phyloP scores from a whole-genome alignment of 2,329 filamentous ascomycete genomes.

The Diplodia sapinea region DNA sequence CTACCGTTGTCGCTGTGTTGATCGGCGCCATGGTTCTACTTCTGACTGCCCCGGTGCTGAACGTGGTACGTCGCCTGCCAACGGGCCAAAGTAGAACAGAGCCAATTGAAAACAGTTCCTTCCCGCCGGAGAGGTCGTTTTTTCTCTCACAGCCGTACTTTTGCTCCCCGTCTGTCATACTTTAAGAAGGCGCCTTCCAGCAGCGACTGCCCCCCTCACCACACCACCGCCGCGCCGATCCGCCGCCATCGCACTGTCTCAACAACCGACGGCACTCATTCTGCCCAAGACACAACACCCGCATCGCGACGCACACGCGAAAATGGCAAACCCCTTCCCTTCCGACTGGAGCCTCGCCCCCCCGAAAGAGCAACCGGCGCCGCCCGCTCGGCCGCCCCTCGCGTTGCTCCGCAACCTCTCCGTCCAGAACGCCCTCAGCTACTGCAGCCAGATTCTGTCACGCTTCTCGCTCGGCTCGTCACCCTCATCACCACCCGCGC shows the following conservation, averaged over 20 bases:
- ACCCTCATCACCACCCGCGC: background rate
- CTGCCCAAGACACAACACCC: background rate
- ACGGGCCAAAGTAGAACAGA: background rate
- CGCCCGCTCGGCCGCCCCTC: background rate
- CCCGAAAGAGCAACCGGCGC: background rate
- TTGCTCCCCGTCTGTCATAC: constrained; percentile 3
- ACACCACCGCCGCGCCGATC: background rate
- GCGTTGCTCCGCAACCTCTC: background rate
- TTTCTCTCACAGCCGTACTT: background rate
- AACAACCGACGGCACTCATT: background rate
- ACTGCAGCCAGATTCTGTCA: background rate
- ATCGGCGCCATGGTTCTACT: background rate
- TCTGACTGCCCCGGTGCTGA: background rate
- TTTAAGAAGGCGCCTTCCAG: background rate
- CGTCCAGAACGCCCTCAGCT: background rate
- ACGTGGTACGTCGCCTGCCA: constrained; percentile 11
- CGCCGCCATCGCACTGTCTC: background rate
- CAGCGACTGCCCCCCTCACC: background rate
- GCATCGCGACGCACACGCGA: background rate
- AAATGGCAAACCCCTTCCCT: constrained; percentile 12
- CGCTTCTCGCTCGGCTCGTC: background rate
- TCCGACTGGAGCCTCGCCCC: constrained; percentile 3
- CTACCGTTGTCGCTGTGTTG: background rate
- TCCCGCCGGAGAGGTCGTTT: constrained; percentile 8
- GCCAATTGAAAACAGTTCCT: constrained; percentile 15